phyloP scores from a whole-genome alignment of 768 basidiomycete genomes.

The Erythrobasidium yunnanense region DNA sequence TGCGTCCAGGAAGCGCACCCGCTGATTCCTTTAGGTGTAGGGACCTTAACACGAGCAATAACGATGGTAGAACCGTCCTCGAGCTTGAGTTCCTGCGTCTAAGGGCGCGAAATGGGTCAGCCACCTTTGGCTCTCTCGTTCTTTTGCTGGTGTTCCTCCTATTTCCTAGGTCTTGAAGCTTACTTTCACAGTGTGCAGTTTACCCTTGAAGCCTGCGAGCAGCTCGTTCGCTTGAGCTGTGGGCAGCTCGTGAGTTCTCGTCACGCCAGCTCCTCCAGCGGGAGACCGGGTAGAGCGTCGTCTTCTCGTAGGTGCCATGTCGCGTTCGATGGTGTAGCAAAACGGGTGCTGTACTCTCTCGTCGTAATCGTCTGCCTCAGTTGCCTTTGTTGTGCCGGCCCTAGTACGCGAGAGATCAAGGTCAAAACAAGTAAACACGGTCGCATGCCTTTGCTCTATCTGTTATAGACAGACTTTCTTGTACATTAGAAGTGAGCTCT shows the following conservation, averaged over 20 bases:
- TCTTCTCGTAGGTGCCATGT: conserved; percentile 1
- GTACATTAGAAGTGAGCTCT: too few relatives aligned
- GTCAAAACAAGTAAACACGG: too few relatives aligned
- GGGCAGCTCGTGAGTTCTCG: neutral
- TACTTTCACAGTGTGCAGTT: conserved; percentile 14
- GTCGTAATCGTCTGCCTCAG: too few relatives aligned
- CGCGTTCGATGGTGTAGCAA: too few relatives aligned
- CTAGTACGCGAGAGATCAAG: too few relatives aligned
- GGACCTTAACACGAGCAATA: conserved; percentile 18
- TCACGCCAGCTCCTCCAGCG: neutral
- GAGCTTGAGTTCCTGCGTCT: conserved; percentile 25
- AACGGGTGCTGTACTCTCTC: too few relatives aligned
- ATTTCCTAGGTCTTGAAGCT: neutral
- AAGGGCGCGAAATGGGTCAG: neutral
- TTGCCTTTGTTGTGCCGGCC: too few relatives aligned
- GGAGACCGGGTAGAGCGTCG: neutral
- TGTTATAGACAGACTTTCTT: too few relatives aligned
- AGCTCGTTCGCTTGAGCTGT: conserved; percentile 13
- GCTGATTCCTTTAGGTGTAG: conserved; percentile 8
- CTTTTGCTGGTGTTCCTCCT: neutral
- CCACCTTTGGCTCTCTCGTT: neutral
- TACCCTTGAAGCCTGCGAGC: conserved; percentile 14
- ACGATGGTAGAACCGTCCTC: conserved; percentile 14
- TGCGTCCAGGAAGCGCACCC: neutral
- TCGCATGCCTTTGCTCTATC: too few relatives aligned